Evolutionary conservation across 2,329 filamentous ascomycete species (phyloP), one percentile per base, ranked within the genome.

Genomic region (Penicillium freii): DNA sequence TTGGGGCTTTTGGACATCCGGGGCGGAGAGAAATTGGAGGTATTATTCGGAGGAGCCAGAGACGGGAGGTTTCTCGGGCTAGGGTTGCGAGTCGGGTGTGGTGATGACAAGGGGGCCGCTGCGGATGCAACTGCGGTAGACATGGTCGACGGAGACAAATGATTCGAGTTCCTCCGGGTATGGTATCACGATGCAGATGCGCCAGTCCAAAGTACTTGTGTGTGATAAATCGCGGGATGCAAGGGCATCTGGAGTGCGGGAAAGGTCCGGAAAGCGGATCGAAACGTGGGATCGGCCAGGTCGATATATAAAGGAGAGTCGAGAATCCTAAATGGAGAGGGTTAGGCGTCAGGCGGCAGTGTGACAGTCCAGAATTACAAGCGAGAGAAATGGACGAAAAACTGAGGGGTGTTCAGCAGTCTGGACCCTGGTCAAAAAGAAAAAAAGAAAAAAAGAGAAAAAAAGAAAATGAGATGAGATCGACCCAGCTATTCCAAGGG

Each of bases 41-140:
- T 15, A 19, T 33, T 53, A 23, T 46, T 68, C 44, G 73, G 70
- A 25, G 67, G 68, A 38, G 43, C 46, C 29, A 51, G 44, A 21
- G 73, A 67, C 55, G 76, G 75, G 65, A 75, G 78, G 57, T 69
- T 75, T 64, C 76, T 75, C 13, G 78, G 78, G 62, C 77, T 80
- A 44, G 72, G 71, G 61, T 78, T 76, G 57, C 72, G 74, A 65
- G 70, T 74, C 59, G 74, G 71, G 62, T 78, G 77, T 57, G 76
- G 71, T 61, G 77, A 72, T 49, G 75, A 71, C 65, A 80, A 71
- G 51, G 78, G 70, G 59, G 78, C 72, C 51, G 74, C 70, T 51
- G 76, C 73, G 66, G 77, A 72, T 59, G 78, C 79, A 65, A 81
- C 78, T 49, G 75, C 78, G 56, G 78, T 80, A 58, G 78, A 80